Conservation (phyloP, 805 yeast genomes). For the Starmerella scarabaei region DNA sequence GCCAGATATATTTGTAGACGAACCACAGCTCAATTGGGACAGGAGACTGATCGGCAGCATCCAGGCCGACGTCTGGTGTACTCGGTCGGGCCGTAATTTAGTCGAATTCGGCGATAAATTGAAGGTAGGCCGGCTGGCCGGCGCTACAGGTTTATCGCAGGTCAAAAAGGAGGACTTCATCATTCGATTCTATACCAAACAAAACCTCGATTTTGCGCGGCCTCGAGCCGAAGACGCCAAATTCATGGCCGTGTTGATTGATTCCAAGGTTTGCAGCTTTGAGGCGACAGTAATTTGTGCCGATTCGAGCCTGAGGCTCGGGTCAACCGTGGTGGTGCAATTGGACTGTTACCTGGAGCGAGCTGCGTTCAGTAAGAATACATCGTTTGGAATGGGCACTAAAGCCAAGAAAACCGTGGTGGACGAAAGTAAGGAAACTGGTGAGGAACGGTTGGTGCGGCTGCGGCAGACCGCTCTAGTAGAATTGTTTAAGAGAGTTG, state of each 20-base stretch:
- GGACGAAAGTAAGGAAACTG: slow-evolving; percentile 36
- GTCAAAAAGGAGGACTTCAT: slow-evolving; percentile 20
- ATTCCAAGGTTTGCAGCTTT: slow-evolving; percentile 40
- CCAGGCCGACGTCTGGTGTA: slow-evolving; percentile 30
- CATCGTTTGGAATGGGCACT: slow-evolving; percentile 11
- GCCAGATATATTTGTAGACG: not conserved
- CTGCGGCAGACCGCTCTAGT: slow-evolving; percentile 44
- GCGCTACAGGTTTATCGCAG: not conserved
- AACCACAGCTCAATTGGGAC: not conserved
- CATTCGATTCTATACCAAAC: slow-evolving; percentile 26
- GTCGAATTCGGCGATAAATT: slow-evolving; percentile 26
- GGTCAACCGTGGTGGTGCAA: slow-evolving; percentile 62
- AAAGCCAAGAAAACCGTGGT: slow-evolving; percentile 12
- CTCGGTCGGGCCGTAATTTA: slow-evolving; percentile 25
- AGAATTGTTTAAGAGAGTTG: slow-evolving; percentile 41
- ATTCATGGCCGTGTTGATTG: slow-evolving; percentile 52
- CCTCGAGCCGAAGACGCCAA: slow-evolving; percentile 57
- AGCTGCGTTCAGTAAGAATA: slow-evolving; percentile 24
- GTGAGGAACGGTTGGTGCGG: slow-evolving; percentile 39
- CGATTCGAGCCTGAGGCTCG: slow-evolving; percentile 48
- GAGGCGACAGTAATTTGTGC: slow-evolving; percentile 47
- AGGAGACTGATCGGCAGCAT: slow-evolving; percentile 23
- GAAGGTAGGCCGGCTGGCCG: slow-evolving; percentile 18
- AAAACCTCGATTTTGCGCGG: slow-evolving; percentile 56
- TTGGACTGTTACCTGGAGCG: slow-evolving; percentile 47